Percentiles rank a stretch among this genome's conserved stretches.
These are phyloP conservation scores for Physcomitrellopsis africana DNA, from an alignment of 225 moss, liverwort and hornwort genomes.

Conservation along the genomic window DNA sequence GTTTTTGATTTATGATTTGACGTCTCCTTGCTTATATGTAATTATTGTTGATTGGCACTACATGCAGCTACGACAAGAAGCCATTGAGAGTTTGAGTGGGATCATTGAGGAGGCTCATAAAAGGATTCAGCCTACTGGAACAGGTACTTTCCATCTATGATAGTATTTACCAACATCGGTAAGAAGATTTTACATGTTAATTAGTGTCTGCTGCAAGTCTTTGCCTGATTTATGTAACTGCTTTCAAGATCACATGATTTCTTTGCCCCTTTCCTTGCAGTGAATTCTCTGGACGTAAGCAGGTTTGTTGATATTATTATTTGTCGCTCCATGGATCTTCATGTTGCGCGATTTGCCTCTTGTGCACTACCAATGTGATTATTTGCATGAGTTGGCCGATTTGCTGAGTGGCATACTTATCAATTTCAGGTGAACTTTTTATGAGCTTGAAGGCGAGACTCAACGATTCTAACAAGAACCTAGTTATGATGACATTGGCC, in stretches of 20 bases:
- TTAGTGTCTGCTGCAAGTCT: neutral
- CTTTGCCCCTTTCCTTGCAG: neutral
- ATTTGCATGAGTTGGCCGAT: neutral
- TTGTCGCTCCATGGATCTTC: neutral
- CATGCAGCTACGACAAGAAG: slow-evolving; percentile 65
- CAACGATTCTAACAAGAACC: slow-evolving; percentile 78
- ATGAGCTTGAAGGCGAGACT: slow-evolving; percentile 65
- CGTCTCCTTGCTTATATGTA: neutral
- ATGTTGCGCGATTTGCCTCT: neutral
- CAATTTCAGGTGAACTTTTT: slow-evolving; percentile 41
- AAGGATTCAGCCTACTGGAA: slow-evolving; percentile 71
- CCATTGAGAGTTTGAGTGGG: slow-evolving; percentile 62
- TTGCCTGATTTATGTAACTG: neutral
- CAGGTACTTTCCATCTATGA: slow-evolving; percentile 30
- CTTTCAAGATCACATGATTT: neutral
- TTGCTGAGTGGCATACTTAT: slow-evolving; percentile 4
- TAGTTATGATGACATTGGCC: slow-evolving; percentile 68
- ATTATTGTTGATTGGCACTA: neutral
- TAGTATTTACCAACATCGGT: neutral
- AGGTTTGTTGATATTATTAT: neutral
- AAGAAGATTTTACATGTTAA: neutral
- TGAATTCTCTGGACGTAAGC: neutral
- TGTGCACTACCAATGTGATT: neutral
- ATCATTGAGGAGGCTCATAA: slow-evolving; percentile 77
- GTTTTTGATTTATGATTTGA: neutral